Evolutionary conservation across 2,329 filamentous ascomycete species (phyloP).

Genomic region (Ceratocystiopsis sp.): DNA sequence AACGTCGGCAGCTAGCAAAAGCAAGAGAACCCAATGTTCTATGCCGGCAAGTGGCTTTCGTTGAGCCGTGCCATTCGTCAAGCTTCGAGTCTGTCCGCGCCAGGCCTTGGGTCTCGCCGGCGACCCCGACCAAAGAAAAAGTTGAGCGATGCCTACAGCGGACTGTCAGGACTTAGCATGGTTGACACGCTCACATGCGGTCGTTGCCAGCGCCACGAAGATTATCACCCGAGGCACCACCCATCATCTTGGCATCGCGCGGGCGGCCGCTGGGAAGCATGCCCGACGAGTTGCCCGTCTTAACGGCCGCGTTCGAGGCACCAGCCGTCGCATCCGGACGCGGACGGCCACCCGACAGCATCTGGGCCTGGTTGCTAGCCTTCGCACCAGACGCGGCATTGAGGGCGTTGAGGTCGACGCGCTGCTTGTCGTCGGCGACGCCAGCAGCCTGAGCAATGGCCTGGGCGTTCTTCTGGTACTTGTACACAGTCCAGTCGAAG

Average conservation of each 20-base stretch:
- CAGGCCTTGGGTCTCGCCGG: too few species aligned
- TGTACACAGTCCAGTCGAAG: constrained; percentile 99
- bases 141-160: too few species aligned
- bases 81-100: too few species aligned
- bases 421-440: constrained; percentile 64
- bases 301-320: constrained; percentile 33
- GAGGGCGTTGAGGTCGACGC: too few species aligned
- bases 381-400: too few species aligned
- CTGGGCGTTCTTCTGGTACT: constrained; percentile 98
- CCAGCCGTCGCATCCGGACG: constrained; percentile 49
- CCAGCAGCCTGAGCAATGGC: constrained; percentile 71
- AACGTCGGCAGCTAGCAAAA: neutral
- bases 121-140: too few species aligned
- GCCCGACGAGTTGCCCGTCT: constrained; percentile 41
- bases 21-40: constrained; percentile 2
- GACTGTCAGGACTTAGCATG: too few species aligned
- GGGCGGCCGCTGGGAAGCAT: constrained; percentile 61
- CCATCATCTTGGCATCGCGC: constrained; percentile 72
- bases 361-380: too few species aligned
- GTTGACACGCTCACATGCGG: constrained; percentile 63
- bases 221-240: constrained; percentile 26
- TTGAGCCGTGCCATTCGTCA: neutral
- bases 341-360: constrained; percentile 10
- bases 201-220: constrained; percentile 37
- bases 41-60: neutral